These are phyloP conservation scores for Cytospora leucostoma DNA, from an alignment of 2,329 filamentous ascomycete genomes.

Conservation along the genomic window DNA sequence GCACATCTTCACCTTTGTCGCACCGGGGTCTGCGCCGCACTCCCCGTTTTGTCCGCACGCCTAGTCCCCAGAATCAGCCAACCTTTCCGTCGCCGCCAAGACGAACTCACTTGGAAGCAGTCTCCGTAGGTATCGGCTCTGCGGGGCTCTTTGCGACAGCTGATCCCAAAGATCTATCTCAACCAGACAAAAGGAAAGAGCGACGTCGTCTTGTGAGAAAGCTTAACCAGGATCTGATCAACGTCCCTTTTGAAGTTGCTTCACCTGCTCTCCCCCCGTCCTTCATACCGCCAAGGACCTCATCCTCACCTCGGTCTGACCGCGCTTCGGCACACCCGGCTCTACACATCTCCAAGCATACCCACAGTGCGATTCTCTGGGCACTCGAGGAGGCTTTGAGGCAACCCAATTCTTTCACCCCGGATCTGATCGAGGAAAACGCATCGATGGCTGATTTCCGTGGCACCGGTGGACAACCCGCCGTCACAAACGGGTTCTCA, in stretches of 20 bases:
- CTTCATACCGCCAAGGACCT: slow-evolving; percentile 34
- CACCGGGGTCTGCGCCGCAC: slow-evolving; percentile 53
- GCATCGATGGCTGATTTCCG: slow-evolving; percentile 86
- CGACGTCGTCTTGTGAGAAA: slow-evolving; percentile 37
- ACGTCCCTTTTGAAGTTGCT: slow-evolving; percentile 45
- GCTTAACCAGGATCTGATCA: slow-evolving; percentile 50
- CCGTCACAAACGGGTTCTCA: slow-evolving; percentile 58
- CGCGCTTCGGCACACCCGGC: slow-evolving; percentile 47
- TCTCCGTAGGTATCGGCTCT: slow-evolving; percentile 51
- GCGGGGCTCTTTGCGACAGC: slow-evolving; percentile 41
- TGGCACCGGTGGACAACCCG: slow-evolving; percentile 56
- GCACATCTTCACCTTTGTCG: slow-evolving; percentile 50
- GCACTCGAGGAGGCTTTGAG: slow-evolving; percentile 88
- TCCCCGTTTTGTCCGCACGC: slow-evolving; percentile 50
- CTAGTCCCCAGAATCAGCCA: slow-evolving; percentile 35
- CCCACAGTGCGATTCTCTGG: slow-evolving; percentile 87
- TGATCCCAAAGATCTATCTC: slow-evolving; percentile 28
- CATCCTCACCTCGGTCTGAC: slow-evolving; percentile 36
- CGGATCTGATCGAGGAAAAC: slow-evolving; percentile 83
- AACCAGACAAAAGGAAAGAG: slow-evolving; percentile 16
- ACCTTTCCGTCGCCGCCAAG: slow-evolving; percentile 28
- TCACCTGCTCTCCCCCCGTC: slow-evolving; percentile 38
- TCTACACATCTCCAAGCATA: slow-evolving; percentile 75
- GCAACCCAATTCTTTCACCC: slow-evolving; percentile 78
- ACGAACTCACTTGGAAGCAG: slow-evolving; percentile 49